These are phyloP conservation scores for sorghum (Sorghum bicolor) DNA, from an alignment of 176 grass and related monocot species.

Conservation along the genomic window Sorghum_bicolor_NCBIv3 NC_012870.2:78007501-78008000, in stretches of 20 bases:
- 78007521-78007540: constrained; percentile 71
- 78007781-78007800: background rate
- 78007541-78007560: constrained; percentile 33
- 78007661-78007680: constrained; percentile 6
- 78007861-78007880: background rate
- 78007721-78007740: background rate
- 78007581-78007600: background rate
- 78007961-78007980: background rate
- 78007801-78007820: background rate
- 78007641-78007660: background rate
- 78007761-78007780: background rate
- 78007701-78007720: constrained; percentile 10
- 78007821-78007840: constrained; percentile 1
- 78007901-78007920: background rate
- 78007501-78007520: constrained; percentile 68
- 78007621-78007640: background rate
- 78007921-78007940: background rate
- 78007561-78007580: constrained; percentile 21
- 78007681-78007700: background rate
- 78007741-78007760: background rate
- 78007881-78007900: background rate
- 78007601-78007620: background rate
- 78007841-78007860: background rate
- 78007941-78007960: background rate
- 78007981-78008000: background rate